Conservation (phyloP, 2,329 filamentous ascomycete species). For the Chaetomium strumarium region DNA sequence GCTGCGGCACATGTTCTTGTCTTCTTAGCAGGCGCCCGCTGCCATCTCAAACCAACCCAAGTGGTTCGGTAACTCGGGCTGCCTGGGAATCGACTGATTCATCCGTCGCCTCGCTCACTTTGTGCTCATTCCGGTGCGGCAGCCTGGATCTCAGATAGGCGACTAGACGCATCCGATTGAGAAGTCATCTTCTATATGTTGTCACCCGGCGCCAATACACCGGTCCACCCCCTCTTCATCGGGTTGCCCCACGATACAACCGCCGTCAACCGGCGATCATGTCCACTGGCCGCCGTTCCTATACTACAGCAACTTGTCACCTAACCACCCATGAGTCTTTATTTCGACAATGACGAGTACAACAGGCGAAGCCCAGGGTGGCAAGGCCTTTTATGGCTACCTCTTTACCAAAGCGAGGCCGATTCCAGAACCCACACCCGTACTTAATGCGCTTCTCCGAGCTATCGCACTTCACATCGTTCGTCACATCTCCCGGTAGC, state of each 20-base stretch:
- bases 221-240: slow-evolving; percentile 9
- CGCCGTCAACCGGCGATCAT: neutral
- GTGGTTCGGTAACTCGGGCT: slow-evolving; percentile 13
- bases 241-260: slow-evolving; percentile 6
- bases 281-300: neutral
- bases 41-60: slow-evolving; percentile 1
- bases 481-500: slow-evolving; percentile 30
- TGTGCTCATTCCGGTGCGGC: neutral
- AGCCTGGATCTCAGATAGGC: slow-evolving; percentile 8
- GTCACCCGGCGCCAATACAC: neutral
- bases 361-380: slow-evolving; percentile 21
- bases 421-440: slow-evolving; percentile 47
- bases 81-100: slow-evolving; percentile 13
- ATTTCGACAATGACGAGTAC: slow-evolving; percentile 25
- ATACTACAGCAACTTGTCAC: neutral
- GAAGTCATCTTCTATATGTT: slow-evolving; percentile 5
- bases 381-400: slow-evolving; percentile 54
- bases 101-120: neutral
- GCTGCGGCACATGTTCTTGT: slow-evolving; percentile 10
- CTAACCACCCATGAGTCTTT: slow-evolving; percentile 9
- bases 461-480: slow-evolving; percentile 68
- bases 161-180: neutral
- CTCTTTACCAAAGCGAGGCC: slow-evolving; percentile 63
- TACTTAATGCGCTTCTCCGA: slow-evolving; percentile 61
- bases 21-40: neutral